phyloP scores from a whole-genome alignment of 768 basidiomycete genomes.

The Obba rivulosa region DNA sequence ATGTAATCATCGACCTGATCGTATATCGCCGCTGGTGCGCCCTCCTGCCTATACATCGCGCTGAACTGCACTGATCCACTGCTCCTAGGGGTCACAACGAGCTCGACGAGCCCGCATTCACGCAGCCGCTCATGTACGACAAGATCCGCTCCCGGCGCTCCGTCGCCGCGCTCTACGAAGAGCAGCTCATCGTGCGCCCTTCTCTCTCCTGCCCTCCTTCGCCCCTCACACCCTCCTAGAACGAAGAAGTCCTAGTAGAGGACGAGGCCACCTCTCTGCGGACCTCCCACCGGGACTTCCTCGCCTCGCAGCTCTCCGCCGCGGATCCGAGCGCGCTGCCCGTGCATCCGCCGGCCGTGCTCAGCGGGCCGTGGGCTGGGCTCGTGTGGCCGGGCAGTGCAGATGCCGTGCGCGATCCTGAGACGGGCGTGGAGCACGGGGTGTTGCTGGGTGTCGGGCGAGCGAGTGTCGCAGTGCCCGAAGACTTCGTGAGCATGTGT shows the following conservation, averaged over 20 bases:
- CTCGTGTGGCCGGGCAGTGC: conserved; percentile 55
- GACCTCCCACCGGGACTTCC: conserved; percentile 49
- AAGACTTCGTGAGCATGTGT: conserved; percentile 53
- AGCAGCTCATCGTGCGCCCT: conserved; percentile 60
- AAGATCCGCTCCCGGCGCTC: conserved; percentile 73
- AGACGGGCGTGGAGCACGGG: conserved; percentile 59
- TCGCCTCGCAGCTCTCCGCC: conserved; percentile 55
- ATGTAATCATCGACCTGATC: conserved; percentile 84
- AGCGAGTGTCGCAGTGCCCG: conserved; percentile 59
- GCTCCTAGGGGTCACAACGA: conserved; percentile 78
- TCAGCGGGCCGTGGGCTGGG: conserved; percentile 61
- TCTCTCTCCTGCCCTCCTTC: background rate
- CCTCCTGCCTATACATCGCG: background rate
- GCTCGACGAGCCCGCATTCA: conserved; percentile 81
- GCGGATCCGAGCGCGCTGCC: conserved; percentile 43
- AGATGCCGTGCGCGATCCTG: conserved; percentile 48
- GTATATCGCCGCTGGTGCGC: conserved; percentile 80
- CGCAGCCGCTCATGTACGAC: conserved; percentile 88
- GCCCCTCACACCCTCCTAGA: conserved; percentile 9
- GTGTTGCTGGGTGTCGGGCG: conserved; percentile 54
- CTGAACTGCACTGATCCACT: background rate
- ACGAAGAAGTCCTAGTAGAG: conserved; percentile 47
- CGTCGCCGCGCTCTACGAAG: conserved; percentile 79
- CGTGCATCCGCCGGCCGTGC: conserved; percentile 44
- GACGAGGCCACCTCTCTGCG: conserved; percentile 48